phyloP scores from a whole-genome alignment of 2,329 filamentous ascomycete genomes.

The Botrytis tulipae region DNA sequence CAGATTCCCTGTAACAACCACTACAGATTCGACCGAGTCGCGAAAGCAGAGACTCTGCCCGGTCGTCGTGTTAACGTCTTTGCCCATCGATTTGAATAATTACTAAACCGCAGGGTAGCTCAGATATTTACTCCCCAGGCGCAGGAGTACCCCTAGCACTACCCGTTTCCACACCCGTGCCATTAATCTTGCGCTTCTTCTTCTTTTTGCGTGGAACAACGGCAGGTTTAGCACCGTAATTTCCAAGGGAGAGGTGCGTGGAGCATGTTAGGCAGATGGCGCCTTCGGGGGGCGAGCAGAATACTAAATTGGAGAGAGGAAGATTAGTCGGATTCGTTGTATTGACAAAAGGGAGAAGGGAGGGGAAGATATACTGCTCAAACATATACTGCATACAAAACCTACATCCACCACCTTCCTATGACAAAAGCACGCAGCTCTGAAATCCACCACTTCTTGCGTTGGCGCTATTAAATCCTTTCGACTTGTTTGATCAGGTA shows the following conservation, averaged over 20 bases:
- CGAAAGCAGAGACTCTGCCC: background rate
- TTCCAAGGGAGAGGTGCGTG: conserved; percentile 71
- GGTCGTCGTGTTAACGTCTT: background rate
- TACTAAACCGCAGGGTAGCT: background rate
- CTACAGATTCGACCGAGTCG: background rate
- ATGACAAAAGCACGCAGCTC: conserved; percentile 98
- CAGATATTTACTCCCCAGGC: conserved; percentile 37
- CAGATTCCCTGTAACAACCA: background rate
- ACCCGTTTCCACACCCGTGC: conserved; percentile 53
- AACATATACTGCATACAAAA: conserved; percentile 93
- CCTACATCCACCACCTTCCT: conserved; percentile 85
- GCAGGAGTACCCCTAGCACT: conserved; percentile 61
- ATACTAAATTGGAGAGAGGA: conserved; percentile 49
- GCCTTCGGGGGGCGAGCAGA: conserved; percentile 65
- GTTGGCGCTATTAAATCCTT: conserved; percentile 73
- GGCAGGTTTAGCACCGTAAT: conserved; percentile 74
- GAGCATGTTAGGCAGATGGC: conserved; percentile 81
- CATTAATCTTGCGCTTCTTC: conserved; percentile 67
- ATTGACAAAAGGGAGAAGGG: background rate
- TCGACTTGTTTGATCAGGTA: conserved; percentile 67
- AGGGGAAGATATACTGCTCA: conserved; percentile 61
- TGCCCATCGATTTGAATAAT: background rate
- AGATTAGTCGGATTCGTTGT: conserved; percentile 20
- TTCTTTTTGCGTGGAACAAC: conserved; percentile 70
- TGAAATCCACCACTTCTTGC: conserved; percentile 86